Conservation (phyloP, 768 basidiomycete genomes). For the Floccularia luteovirens region DNA sequence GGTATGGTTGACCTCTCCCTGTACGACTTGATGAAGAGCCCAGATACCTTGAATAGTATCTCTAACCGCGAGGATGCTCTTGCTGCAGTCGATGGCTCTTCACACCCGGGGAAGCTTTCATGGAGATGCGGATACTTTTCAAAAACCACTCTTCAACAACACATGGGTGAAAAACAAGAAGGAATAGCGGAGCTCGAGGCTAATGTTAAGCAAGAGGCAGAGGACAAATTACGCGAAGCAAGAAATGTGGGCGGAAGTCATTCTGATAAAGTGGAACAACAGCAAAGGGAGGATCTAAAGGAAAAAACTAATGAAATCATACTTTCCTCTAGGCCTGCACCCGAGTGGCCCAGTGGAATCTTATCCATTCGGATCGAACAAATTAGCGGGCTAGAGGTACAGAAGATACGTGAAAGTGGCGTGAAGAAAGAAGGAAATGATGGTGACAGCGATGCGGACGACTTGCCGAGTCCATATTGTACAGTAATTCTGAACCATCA, state of each 20-base stretch:
- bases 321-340: slow-evolving; percentile 42
- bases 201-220: slow-evolving; percentile 27
- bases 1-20: slow-evolving; percentile 39
- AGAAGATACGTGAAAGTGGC: slow-evolving; percentile 44
- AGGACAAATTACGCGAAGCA: slow-evolving; percentile 43
- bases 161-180: slow-evolving; percentile 19
- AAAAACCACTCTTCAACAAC: slow-evolving; percentile 36
- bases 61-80: slow-evolving; percentile 42
- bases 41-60: slow-evolving; percentile 37
- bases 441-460: slow-evolving; percentile 45
- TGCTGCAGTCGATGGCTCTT: slow-evolving; percentile 18
- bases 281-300: slow-evolving; percentile 27
- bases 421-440: slow-evolving; percentile 51
- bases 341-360: slow-evolving; percentile 60
- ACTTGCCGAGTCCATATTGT: slow-evolving; percentile 64
- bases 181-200: slow-evolving; percentile 27
- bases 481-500: slow-evolving; percentile 34
- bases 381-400: slow-evolving; percentile 55
- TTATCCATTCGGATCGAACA: slow-evolving; percentile 59
- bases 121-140: slow-evolving; percentile 48
- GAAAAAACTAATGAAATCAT: slow-evolving; percentile 32
- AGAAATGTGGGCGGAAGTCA: slow-evolving; percentile 12
- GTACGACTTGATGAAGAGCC: slow-evolving; percentile 20
- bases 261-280: slow-evolving; percentile 23
- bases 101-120: slow-evolving; percentile 27